Base-by-base conservation (phyloP, 2,329 filamentous ascomycete genomes). In the Pyrenophora teres region DNA sequence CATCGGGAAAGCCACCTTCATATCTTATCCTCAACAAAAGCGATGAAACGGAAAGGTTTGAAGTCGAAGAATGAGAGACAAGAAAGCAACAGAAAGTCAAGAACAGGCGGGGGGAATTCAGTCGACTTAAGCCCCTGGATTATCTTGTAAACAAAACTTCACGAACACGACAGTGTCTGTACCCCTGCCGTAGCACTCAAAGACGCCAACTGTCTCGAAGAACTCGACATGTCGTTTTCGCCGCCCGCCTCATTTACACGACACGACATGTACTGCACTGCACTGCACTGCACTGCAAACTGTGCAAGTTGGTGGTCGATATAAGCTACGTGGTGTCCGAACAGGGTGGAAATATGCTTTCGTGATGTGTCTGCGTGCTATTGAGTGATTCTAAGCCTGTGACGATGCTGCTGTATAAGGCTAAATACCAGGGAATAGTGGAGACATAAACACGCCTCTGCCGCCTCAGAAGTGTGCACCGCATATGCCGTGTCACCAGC, bases 171-270 rank as follows among this genome's bases (percentile, higher is more conserved):
- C 23, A 38, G 48, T 46, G 19, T 46, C 46, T 50, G 50, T 41
- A 48, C 27, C 10, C 46, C 54, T 65, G 62, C 51, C 50, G 64
- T 64, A 58, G 40, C 50, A 60, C 58, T 44, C n/a, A 40, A 36
- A 41, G 50, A 49, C 46, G 36, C 46, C 50, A 46, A 30, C 27
- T 38, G 32, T 42, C 31, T 53, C 51, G 16, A 31, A 30, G 27
- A 43, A 31, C 27, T 42, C 47, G 27, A 46, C 38, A 43, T 38
- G 44, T 50, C 45, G 32, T 40, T 41, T 40, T 50, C 32, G 45
- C 36, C 16, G 33, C 31, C 38, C 15, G 8, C 23, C 38, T 46
- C 7, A 42, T 27, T 32, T 38, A 15, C 4, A 40, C 9, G 16
- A 18, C 8, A 13, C 15, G 10, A 6, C 19, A 25, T 15, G 3